Base-by-base conservation (phyloP, 228 moss, liverwort and hornwort species). In the Sphagnum magellanicum region DNA sequence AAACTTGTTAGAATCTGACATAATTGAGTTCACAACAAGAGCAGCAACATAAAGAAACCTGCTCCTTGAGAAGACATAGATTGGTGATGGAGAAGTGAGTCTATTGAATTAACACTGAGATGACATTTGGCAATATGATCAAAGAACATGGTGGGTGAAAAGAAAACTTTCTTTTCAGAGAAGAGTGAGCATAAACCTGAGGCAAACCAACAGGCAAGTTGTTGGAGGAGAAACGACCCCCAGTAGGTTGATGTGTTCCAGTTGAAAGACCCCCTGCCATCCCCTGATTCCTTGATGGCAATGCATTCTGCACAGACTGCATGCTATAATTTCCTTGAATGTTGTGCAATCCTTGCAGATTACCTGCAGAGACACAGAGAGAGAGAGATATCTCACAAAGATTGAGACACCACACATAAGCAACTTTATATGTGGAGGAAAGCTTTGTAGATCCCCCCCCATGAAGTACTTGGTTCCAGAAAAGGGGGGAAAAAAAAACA, bases 261-360 rank as follows among this genome's bases (percentile, higher is more conserved):
- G 86, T 81, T 11, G 89, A 85, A 49, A 87, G 87, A 73, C 86
- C 88, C 62, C 81, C 92, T 55, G 89, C 92, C 78, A 92, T 75
- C 50, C 87, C 89, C 57, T 84, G 87, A 76, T 89, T 92, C 71
- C 92, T 81, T 49, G 87, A 75, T 8, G 89, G 78, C 78, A 92
- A 72, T 10, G 92, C 81, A 77, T 92, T 92, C 51, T 81, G 91
- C 50, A 92, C 83, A 15, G 87, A 75, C 79, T 84, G 89, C 91
- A 92, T 83, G 68, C 79, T 92, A 81, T 89, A 92, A 64, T 79
- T 81, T 63, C 74, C 77, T 69, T 77, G 81, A 6, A 79, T 77
- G 69, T 87, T 92, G 79, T 92, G 91, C 78, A 89, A 80, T 67
- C 89, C 89, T 74, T 87, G 89, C 59, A 87, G 74, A 52, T 69